Evolutionary conservation across 2,329 filamentous ascomycete species (phyloP).

Genomic region (Emergomyces orientalis): DNA sequence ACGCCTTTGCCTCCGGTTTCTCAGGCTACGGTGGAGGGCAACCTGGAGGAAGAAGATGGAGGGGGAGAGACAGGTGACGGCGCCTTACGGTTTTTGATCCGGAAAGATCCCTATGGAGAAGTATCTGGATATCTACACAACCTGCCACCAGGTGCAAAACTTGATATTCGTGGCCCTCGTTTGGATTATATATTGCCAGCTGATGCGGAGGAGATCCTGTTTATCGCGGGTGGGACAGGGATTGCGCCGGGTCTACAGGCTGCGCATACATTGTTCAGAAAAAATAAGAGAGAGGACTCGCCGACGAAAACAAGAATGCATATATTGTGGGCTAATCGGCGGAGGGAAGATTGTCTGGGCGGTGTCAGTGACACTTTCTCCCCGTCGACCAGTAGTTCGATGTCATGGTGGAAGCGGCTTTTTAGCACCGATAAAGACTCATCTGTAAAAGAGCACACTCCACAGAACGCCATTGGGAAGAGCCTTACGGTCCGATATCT

Average conservation of each 20-base stretch:
- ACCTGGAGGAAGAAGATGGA: neutral
- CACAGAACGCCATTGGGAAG: constrained; percentile 12
- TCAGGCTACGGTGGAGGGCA: constrained; percentile 13
- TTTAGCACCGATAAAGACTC: constrained; percentile 11
- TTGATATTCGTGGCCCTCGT: constrained; percentile 73
- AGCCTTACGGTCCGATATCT: constrained; percentile 52
- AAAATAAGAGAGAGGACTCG: constrained; percentile 10
- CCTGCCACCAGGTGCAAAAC: constrained; percentile 50
- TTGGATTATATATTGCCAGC: constrained; percentile 55
- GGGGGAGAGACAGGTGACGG: constrained; percentile 25
- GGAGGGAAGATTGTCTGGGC: constrained; percentile 55
- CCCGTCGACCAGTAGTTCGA: constrained; percentile 9
- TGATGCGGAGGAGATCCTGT: constrained; percentile 55
- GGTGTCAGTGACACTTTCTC: constrained; percentile 45
- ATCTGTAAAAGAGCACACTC: neutral
- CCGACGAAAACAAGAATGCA: constrained; percentile 40
- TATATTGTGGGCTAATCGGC: constrained; percentile 74
- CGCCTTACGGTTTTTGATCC: constrained; percentile 62
- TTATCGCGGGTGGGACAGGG: constrained; percentile 85
- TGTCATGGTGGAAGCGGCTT: constrained; percentile 26
- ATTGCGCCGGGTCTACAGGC: constrained; percentile 83
- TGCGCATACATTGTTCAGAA: constrained; percentile 48
- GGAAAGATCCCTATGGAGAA: constrained; percentile 70
- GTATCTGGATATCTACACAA: constrained; percentile 72
- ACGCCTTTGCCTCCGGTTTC: constrained; percentile 63